Evolutionary conservation across 495 filamentous ascomycete genomes (phyloP).

Genomic region (Penicillium cinerascens): DNA sequence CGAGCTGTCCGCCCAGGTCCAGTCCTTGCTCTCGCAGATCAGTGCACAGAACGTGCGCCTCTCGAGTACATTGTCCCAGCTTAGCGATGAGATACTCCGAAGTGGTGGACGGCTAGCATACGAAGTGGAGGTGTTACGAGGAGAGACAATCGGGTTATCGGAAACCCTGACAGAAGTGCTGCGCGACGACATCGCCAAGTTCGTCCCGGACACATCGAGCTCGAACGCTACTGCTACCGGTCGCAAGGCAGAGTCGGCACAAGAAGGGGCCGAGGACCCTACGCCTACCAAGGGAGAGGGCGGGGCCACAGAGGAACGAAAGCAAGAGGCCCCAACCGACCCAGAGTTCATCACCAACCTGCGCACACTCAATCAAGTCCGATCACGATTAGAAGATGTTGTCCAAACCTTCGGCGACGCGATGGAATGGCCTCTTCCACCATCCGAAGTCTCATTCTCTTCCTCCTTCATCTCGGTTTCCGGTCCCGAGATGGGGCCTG

Average conservation of each 20-base stretch:
- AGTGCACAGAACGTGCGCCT: constrained; percentile 82
- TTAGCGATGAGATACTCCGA: constrained; percentile 93
- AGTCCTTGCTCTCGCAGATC: constrained; percentile 78
- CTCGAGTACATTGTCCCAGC: constrained; percentile 75
- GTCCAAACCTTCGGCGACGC: constrained; percentile 88
- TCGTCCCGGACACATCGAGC: constrained; percentile 54
- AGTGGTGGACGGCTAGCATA: constrained; percentile 84
- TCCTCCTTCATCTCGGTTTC: constrained; percentile 81
- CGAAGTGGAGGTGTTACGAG: constrained; percentile 88
- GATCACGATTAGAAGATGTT: constrained; percentile 75
- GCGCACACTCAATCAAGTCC: constrained; percentile 78
- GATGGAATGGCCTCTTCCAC: constrained; percentile 88
- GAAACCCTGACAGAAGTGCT: constrained; percentile 73
- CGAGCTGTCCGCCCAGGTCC: constrained; percentile 75
- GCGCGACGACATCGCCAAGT: constrained; percentile 63
- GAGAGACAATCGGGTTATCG: constrained; percentile 73
- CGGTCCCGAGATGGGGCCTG: constrained; percentile 62
- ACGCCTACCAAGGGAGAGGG: constrained; percentile 10
- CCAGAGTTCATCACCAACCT: constrained; percentile 72
- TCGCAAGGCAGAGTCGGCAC: constrained; percentile 6
- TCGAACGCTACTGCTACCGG: background rate
- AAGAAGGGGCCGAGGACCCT: constrained; percentile 8
- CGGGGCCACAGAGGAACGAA: background rate
- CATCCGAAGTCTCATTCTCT: constrained; percentile 65
- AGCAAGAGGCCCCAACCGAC: constrained; percentile 31